Base-by-base conservation (phyloP, 2,329 filamentous ascomycete genomes). In the Fusarium torreyae region DNA sequence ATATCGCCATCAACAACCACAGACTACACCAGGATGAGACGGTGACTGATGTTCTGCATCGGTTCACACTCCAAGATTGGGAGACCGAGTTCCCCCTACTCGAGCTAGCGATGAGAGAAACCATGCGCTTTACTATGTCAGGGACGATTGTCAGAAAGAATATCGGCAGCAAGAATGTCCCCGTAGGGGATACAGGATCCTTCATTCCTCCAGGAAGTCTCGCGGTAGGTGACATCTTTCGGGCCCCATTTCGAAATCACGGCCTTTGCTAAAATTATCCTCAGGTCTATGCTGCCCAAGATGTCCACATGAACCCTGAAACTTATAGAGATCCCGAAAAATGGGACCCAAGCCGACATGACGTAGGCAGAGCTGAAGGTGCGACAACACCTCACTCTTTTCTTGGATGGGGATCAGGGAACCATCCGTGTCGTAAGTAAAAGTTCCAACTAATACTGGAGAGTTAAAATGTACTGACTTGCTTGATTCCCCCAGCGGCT, bases 381-480 rank as follows among this genome's bases (percentile, higher is more conserved):
- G 6, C 11, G 18, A 7, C 39, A 14, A 20, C 22, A n/a, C 51
- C 57, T 3, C 50, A 61, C 20, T 18, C 57, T 13, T 61, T 50
- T 18, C 18, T 61, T 5, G 57, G 38, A n/a, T 61, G 57, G 57
- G 57, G 57, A 6, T 61, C 57, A n/a, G 45, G 57, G 18, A 61
- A 55, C n/a, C 57, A 61, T 49, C 17, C 38, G 14, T 61, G 57
- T 22, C 44, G 57, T 61, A 45, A 61, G 57, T 54, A 28, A 15
- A 2, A 7, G 13, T 42, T 6, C 4, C 5, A 14, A 8, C 26
- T 9, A 11, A 5, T 17, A 8, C 5, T 2, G 38, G 17, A 31
- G 24, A 10, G 10, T 4, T 6, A 8, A 14, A 8, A 5, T 5
- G 10, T n/a, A 18, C 34, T 17, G 38, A 43, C 20, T 36, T 7